Percentiles rank a stretch among this genome's conserved stretches.
These are phyloP conservation scores for Sphagnum fallax DNA, from an alignment of 228 moss, liverwort and hornwort genomes.

Conservation along the genomic window DNA sequence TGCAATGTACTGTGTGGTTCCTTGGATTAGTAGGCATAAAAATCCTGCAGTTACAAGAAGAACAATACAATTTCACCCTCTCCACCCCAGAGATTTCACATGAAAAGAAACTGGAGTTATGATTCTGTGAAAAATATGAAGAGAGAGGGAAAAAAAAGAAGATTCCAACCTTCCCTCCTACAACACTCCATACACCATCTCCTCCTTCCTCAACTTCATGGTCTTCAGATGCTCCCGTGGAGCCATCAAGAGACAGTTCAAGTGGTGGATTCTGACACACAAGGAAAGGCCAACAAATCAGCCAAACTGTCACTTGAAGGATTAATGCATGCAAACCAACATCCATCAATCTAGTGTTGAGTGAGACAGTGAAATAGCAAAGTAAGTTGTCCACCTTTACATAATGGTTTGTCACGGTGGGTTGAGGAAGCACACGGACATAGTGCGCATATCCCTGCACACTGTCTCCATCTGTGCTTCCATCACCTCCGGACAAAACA, in stretches of 20 bases:
- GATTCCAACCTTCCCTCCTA: slow-evolving; percentile 81
- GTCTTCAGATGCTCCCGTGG: slow-evolving; percentile 93
- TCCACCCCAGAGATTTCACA: no score
- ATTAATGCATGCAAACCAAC: not conserved
- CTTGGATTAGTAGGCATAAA: not conserved
- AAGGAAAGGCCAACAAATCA: slow-evolving; percentile 3
- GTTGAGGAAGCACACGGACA: slow-evolving; percentile 81
- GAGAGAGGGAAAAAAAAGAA: not conserved
- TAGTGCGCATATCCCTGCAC: slow-evolving; percentile 77
- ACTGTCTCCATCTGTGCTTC: slow-evolving; percentile 29
- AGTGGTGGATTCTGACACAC: slow-evolving; percentile 83
- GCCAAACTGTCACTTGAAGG: not conserved
- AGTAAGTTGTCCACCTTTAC: slow-evolving; percentile 55
- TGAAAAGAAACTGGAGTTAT: no score
- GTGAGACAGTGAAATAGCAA: not conserved
- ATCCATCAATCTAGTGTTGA: not conserved
- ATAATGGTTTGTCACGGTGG: slow-evolving; percentile 86
- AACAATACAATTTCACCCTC: not conserved
- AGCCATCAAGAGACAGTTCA: slow-evolving; percentile 90
- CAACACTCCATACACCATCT: slow-evolving; percentile 98
- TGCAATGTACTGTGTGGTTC: slow-evolving; percentile 13
- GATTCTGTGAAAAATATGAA: not conserved
- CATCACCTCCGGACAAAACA: slow-evolving; percentile 62
- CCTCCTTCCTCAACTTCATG: slow-evolving; percentile 96
- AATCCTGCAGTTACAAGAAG: not conserved